Conservation (phyloP, 2,329 filamentous ascomycete genomes). For the Cryphonectria naterciae region DNA sequence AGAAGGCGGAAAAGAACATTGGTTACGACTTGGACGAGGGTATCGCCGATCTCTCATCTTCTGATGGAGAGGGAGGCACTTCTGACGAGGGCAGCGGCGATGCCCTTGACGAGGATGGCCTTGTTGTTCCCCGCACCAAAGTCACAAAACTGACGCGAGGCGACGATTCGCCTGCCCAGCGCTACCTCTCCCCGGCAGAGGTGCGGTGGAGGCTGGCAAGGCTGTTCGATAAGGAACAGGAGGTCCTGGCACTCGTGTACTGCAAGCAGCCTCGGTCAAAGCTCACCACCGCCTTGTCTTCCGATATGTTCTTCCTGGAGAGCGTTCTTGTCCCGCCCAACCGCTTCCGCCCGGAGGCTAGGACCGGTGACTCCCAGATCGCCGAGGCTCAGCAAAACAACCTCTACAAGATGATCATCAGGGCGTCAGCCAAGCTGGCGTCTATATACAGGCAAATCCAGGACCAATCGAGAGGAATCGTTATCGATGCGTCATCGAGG, state of each 20-base stretch:
- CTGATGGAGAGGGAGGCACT: conserved; percentile 42
- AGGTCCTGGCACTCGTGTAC: conserved; percentile 84
- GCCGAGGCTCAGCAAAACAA: conserved; percentile 88
- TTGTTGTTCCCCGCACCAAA: conserved; percentile 62
- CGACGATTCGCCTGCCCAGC: conserved; percentile 54
- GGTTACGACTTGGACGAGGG: conserved; percentile 66
- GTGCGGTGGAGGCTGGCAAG: conserved; percentile 77
- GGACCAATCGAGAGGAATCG: conserved; percentile 34
- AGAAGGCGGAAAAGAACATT: conserved; percentile 40
- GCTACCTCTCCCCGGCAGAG: conserved; percentile 82
- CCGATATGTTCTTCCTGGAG: conserved; percentile 94
- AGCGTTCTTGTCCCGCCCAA: conserved; percentile 90
- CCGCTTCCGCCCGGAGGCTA: conserved; percentile 84
- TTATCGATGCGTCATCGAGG: conserved; percentile 36
- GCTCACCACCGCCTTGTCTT: conserved; percentile 60
- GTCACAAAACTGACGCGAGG: conserved; percentile 41
- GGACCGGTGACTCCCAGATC: conserved; percentile 78
- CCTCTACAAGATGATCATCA: conserved; percentile 83
- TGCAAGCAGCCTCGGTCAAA: conserved; percentile 69
- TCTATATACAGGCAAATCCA: conserved; percentile 57
- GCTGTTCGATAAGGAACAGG: conserved; percentile 85
- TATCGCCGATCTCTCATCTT: conserved; percentile 65
- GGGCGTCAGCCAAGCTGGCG: conserved; percentile 72
- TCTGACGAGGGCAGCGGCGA: conserved; percentile 50
- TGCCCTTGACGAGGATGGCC: conserved; percentile 57